Percentiles rank a stretch among this genome's conserved stretches.
Conservation (phyloP, 371 early-diverging fungal genomes). For the Syncephalastrum monosporum region DNA sequence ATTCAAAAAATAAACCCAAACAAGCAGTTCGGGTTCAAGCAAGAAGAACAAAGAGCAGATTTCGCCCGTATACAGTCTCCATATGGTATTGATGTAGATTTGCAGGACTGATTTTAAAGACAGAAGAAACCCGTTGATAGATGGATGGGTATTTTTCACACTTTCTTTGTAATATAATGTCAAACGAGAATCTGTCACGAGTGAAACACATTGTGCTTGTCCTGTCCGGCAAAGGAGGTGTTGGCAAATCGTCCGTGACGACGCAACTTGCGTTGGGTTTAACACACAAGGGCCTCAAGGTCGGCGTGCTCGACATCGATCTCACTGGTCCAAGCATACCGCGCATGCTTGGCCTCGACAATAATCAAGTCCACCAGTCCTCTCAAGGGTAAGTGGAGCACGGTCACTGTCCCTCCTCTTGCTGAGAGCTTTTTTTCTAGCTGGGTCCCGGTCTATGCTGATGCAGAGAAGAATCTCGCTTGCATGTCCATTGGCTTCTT, state of each 20-base stretch:
- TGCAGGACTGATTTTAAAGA: neutral
- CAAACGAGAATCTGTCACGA: constrained; percentile 30
- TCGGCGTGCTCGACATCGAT: constrained; percentile 93
- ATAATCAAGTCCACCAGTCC: constrained; percentile 75
- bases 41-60: too few relatives aligned
- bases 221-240: constrained; percentile 96
- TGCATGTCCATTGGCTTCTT: constrained; percentile 91
- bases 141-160: neutral
- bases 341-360: constrained; percentile 78
- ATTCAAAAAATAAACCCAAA: too few relatives aligned
- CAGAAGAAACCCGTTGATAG: too few relatives aligned
- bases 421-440: constrained; percentile 29
- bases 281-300: constrained; percentile 53
- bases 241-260: constrained; percentile 84
- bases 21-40: too few relatives aligned
- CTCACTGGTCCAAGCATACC: constrained; percentile 93
- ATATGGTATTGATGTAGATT: neutral
- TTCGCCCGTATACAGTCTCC: too few relatives aligned
- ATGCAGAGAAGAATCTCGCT: constrained; percentile 64
- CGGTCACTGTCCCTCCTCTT: neutral
- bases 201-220: constrained; percentile 79
- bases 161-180: constrained; percentile 16
- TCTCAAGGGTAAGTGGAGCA: constrained; percentile 53
- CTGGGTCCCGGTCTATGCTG: constrained; percentile 91
- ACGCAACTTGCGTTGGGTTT: constrained; percentile 67